These are phyloP conservation scores for Mycena rebaudengoi DNA, from an alignment of 768 basidiomycete genomes.

Conservation along the genomic window DNA sequence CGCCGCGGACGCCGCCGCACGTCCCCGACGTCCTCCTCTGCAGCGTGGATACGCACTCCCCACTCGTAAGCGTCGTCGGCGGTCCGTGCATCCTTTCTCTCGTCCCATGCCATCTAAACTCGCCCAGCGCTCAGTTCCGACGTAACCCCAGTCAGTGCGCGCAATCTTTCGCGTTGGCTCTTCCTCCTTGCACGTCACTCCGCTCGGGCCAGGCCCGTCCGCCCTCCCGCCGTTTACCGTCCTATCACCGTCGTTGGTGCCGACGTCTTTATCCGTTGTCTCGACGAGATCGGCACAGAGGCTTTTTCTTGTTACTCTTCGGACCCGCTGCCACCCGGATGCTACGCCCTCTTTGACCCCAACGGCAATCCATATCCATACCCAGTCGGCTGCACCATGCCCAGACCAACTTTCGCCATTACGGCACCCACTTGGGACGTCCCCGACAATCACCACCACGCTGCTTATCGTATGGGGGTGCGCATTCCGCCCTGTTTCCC, in stretches of 20 bases:
- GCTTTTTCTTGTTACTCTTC: not conserved
- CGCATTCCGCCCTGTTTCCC: not conserved
- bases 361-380: constrained; percentile 1
- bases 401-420: not conserved
- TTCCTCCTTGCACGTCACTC: constrained; percentile 7
- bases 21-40: not conserved
- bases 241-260: constrained; percentile 11
- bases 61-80: not conserved
- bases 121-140: constrained; percentile 11
- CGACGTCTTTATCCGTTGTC: constrained; percentile 5
- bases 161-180: constrained; percentile 19
- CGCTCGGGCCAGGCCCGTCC: constrained; percentile 1
- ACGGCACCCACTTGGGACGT: constrained; percentile 4
- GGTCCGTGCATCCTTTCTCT: not conserved
- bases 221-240: constrained; percentile 16
- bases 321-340: constrained; percentile 6
- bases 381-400: not conserved
- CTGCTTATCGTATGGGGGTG: constrained; percentile 11
- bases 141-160: constrained; percentile 8
- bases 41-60: not conserved
- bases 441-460: not conserved
- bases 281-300: constrained; percentile 5
- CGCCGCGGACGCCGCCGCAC: not conserved
- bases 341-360: constrained; percentile 11
- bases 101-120: not conserved